Evolutionary conservation across 2,329 filamentous ascomycete species (phyloP).

Genomic region (Botrytis porri): DNA sequence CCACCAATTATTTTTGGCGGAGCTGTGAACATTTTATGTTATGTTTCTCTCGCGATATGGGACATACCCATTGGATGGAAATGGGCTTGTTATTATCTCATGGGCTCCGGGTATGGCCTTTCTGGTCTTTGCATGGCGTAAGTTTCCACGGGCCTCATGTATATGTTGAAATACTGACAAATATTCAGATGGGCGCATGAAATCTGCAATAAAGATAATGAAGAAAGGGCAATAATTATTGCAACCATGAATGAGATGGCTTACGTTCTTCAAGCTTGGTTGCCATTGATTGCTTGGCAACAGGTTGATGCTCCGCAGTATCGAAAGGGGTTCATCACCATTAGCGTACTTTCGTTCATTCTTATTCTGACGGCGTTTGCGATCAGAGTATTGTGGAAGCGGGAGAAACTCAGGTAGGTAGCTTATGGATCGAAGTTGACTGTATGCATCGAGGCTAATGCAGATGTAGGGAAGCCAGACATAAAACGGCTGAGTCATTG

Average conservation of each 20-base stretch:
- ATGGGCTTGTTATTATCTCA: conserved; percentile 59
- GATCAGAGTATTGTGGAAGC: conserved; percentile 20
- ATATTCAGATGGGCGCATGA: conserved; percentile 49
- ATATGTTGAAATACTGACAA: neutral
- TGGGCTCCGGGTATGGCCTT: conserved; percentile 40
- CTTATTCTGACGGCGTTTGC: conserved; percentile 23
- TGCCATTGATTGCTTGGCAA: conserved; percentile 65
- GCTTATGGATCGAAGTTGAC: neutral
- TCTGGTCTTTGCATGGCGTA: conserved; percentile 45
- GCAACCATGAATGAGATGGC: conserved; percentile 67
- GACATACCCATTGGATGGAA: conserved; percentile 53
- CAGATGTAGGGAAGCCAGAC: neutral
- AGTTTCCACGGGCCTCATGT: conserved; percentile 20
- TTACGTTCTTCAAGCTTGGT: conserved; percentile 67
- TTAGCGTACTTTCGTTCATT: conserved; percentile 46
- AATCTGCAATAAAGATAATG: conserved; percentile 54
- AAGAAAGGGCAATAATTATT: conserved; percentile 65
- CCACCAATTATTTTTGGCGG: conserved; percentile 52
- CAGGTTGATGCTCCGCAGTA: conserved; percentile 61
- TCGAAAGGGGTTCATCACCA: conserved; percentile 58
- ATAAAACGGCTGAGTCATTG: neutral
- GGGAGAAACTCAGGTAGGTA: conserved; percentile 19
- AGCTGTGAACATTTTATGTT: conserved; percentile 16
- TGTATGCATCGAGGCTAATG: neutral
- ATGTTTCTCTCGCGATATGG: conserved; percentile 44